Percentiles rank a stretch among this genome's conserved stretches.
Conservation (phyloP, 352 stramenopile species). For the Globisporangium echinulatum region DNA sequence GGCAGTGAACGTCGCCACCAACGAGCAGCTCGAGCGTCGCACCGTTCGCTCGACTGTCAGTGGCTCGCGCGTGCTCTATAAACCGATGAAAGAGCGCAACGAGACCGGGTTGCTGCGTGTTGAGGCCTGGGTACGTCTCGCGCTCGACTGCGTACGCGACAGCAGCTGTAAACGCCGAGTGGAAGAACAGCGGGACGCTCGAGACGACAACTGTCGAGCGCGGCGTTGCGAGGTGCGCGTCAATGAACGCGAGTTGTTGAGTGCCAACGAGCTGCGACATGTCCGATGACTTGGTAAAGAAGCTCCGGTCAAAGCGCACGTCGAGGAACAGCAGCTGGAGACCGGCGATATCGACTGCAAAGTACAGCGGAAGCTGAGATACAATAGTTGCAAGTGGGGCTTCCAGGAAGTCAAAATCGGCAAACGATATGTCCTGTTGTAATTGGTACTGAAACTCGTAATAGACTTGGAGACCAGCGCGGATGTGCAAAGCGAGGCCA, state of each 20-base stretch:
- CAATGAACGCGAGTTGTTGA: slow-evolving; percentile 17
- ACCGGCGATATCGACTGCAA: slow-evolving; percentile 26
- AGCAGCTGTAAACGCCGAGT: slow-evolving; percentile 37
- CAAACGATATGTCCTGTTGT: slow-evolving; percentile 32
- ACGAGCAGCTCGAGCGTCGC: slow-evolving; percentile 32
- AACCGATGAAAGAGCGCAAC: slow-evolving; percentile 35
- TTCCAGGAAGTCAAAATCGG: slow-evolving; percentile 32
- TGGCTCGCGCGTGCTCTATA: slow-evolving; percentile 11
- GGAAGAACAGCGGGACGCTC: slow-evolving; percentile 62
- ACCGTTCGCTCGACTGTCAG: too few species aligned
- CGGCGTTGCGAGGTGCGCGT: slow-evolving; percentile 14
- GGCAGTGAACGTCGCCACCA: slow-evolving; percentile 56
- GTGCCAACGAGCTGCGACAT: slow-evolving; percentile 24
- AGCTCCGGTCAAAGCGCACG: slow-evolving; percentile 55
- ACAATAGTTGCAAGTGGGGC: slow-evolving; percentile 30
- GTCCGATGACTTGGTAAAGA: slow-evolving; percentile 13
- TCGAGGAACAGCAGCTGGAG: slow-evolving; percentile 65
- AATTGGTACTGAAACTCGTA: slow-evolving; percentile 77
- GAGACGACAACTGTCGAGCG: slow-evolving; percentile 29
- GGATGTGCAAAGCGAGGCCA: slow-evolving; percentile 41
- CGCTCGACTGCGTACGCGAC: slow-evolving; percentile 51
- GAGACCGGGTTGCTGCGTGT: slow-evolving; percentile 22
- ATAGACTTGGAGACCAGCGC: slow-evolving; percentile 45
- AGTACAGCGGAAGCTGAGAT: slow-evolving; percentile 29
- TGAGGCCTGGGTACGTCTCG: slow-evolving; percentile 57